Evolutionary conservation across 495 filamentous ascomycete genomes (phyloP), one percentile per base, ranked within the genome.

Genomic region (Podospora didyma): DNA sequence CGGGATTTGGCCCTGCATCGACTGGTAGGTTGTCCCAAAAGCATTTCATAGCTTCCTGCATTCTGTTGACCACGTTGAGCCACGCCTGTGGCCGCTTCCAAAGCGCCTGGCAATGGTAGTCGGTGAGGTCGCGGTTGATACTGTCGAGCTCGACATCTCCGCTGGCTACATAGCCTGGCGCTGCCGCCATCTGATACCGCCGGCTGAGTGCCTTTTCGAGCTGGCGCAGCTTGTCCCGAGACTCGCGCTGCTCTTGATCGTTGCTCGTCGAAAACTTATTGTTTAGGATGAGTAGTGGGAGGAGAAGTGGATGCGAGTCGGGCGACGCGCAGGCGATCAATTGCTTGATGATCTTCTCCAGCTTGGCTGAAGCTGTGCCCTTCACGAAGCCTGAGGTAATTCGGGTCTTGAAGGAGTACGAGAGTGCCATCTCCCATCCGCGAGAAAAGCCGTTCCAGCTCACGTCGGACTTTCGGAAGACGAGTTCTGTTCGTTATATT

Each of bases 71-170:
- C 21, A 66, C 64, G 41, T 69, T 55, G 26, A 64, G 41, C 45
- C 69, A 72, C 16, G 67, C 67, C 46, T 68, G 67, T n/a, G 69
- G 67, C 56, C 69, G 50, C 52, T 70, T 69, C 69, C 65, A 70
- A 45, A 72, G 23, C 0, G 67, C 67, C 49, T 69, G 59, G 28
- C 57, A 62, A 44, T 72, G 69, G 46, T 65, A 68, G 39, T 68
- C 65, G 2, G 69, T 62, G 21, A 72, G 42, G 46, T 72, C 60
- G 26, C 57, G 50, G 48, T 69, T 72, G 26, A 72, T 62, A n/a
- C 51, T 46, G 60, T 72, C 69, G 3, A 72, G 45, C 57, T 70
- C 66, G 17, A 69, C 58, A 3, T 66, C 46, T 2, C 60, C 63
- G 17, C 68, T 62, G 48, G 57, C 61, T 7, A 41, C 26, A 35